Conservation (phyloP, 495 filamentous ascomycete genomes). For the Darksidea phi region DNA sequence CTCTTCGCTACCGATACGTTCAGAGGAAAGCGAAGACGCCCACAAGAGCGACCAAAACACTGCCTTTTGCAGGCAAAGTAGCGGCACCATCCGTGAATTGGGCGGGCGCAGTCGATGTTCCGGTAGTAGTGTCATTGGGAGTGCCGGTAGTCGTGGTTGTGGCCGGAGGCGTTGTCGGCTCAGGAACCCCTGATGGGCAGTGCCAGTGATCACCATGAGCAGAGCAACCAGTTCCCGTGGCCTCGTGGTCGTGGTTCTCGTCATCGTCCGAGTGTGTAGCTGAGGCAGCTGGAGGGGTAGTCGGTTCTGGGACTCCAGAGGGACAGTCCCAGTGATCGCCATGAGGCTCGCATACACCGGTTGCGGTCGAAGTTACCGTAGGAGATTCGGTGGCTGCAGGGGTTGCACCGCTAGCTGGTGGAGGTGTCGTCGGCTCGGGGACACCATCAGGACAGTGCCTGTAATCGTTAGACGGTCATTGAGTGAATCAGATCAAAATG, state of each 20-base stretch:
- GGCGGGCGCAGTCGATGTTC: no score
- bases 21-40: neutral
- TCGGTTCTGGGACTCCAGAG: no score
- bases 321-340: no score
- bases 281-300: neutral
- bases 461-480: neutral
- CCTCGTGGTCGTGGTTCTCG: neutral
- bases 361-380: no score
- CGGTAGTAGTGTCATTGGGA: neutral
- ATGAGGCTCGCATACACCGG: no score
- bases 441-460: neutral
- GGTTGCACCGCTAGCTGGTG: no score
- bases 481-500: neutral
- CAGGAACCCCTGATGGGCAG: slow-evolving; percentile 8
- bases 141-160: neutral
- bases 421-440: neutral
- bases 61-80: no score
- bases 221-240: neutral
- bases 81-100: no score
- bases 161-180: slow-evolving; percentile 6
- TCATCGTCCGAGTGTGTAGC: neutral
- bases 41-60: no score
- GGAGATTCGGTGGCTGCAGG: no score
- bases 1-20: neutral
- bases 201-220: slow-evolving; percentile 12